Base-by-base conservation (phyloP, 1,284 basidiomycete species). In the Naganishia sp. region DNA sequence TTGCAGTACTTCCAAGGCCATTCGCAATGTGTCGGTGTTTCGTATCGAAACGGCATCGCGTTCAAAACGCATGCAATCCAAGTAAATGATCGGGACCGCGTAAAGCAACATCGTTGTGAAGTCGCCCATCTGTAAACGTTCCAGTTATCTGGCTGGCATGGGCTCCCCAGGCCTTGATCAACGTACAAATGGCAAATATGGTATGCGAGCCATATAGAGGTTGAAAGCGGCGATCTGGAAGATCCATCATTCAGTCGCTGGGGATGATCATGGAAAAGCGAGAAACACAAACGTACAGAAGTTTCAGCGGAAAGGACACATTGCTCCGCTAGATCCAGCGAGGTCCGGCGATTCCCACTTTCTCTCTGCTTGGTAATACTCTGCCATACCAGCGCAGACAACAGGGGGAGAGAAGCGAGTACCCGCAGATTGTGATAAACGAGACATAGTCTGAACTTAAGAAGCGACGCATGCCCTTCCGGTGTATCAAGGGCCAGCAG, bases 341-440 rank as follows among this genome's bases (percentile, higher is more conserved):
- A n/a, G 15, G 36, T 48, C 43, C 52, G 44, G 21, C 54, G 55
- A 42, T 66, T 52, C 4, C 39, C 28, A 15, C 43, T 33, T 10
- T 25, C 21, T 18, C 46, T 31, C n/a, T 50, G 57, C 23, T 50
- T 49, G 13, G 57, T 42, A 2, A 61, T 36, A 23, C 44, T 48
- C 44, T 61, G 57, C 65, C 65, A 66, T 13, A 66, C 52, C 28
- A 49, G 33, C 13, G 31, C 42, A 23, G 59, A 53, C n/a, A 66
- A 23, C 33, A 66, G 10, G 15, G 65, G 65, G 10, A 66, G 33
- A 9, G 59, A 48, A 16, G 55, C 65, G 10, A 66, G 56, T 52
- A 66, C 63, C 18, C 59, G 59, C 16, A 66, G 50, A 49, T 66
- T 59, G n/a, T 61, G 59, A 46, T 61, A 66, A 5, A 66, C 25